Conservation (phyloP, 441 rosid species). For the Geranium incanum region DNA sequence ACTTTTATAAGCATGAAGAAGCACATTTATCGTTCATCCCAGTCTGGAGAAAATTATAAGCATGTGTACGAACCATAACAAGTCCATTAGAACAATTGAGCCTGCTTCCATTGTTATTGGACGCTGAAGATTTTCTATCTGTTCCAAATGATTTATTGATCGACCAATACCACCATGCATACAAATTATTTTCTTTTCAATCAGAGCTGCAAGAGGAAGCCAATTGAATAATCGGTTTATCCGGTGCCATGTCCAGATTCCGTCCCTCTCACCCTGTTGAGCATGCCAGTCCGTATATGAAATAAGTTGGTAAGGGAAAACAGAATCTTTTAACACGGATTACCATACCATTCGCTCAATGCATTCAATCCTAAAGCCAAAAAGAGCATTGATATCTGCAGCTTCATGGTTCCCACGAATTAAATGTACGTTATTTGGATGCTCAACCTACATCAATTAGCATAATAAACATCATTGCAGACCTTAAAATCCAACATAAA, state of each 20-base stretch:
- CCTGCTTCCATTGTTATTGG: slow-evolving; percentile 98
- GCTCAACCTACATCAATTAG: slow-evolving; percentile 60
- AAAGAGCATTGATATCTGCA: slow-evolving; percentile 96
- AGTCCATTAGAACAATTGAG: slow-evolving; percentile 94
- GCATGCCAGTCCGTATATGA: slow-evolving; percentile 19
- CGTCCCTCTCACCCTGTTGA: slow-evolving; percentile 93
- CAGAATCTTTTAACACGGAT: slow-evolving; percentile 15
- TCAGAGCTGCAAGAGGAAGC: slow-evolving; percentile 94
- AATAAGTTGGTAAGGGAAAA: slow-evolving; percentile 13
- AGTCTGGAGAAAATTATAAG: not conserved
- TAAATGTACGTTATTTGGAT: slow-evolving; percentile 78
- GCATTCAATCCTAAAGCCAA: slow-evolving; percentile 96
- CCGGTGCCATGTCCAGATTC: slow-evolving; percentile 98
- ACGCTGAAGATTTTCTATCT: slow-evolving; percentile 86
- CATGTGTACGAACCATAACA: slow-evolving; percentile 59
- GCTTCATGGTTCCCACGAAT: slow-evolving; percentile 99
- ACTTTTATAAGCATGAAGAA: slow-evolving; percentile 9
- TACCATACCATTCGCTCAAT: slow-evolving; percentile 93
- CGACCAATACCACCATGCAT: slow-evolving; percentile 99
- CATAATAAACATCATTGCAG: slow-evolving; percentile 18
- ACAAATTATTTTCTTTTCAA: slow-evolving; percentile 94
- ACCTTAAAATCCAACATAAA: slow-evolving; percentile 20
- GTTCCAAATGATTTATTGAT: slow-evolving; percentile 92
- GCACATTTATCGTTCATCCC: not conserved
- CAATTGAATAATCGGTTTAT: slow-evolving; percentile 93